Conservation (phyloP, 129 eudicot genomes). For the Centrapalus pauciflorus region DNA sequence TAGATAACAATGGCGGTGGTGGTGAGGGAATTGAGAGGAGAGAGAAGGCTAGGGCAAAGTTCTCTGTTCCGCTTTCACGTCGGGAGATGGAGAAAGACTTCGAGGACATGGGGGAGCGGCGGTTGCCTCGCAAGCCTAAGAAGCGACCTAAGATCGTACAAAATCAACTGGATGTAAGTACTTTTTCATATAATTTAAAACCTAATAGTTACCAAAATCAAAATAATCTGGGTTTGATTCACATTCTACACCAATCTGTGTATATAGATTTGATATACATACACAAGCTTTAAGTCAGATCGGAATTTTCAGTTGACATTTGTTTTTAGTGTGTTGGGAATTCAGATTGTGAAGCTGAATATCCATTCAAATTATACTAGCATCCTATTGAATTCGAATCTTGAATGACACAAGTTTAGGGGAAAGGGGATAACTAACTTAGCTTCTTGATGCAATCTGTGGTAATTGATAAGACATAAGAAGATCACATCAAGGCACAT, state of each 20-base stretch:
- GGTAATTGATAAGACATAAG: background rate
- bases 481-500: background rate
- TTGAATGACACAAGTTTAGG: background rate
- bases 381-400: background rate
- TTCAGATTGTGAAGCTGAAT: background rate
- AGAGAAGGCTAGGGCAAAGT: conserved; percentile 47
- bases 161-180: conserved; percentile 62
- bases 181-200: background rate
- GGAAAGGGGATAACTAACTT: background rate
- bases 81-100: conserved; percentile 82
- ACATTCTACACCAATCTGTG: too few species aligned
- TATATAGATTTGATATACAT: background rate
- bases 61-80: conserved; percentile 55
- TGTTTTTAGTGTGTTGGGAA: background rate
- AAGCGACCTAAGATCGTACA: conserved; percentile 62
- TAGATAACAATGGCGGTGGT: conserved; percentile 13
- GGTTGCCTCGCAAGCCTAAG: conserved; percentile 60
- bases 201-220: background rate
- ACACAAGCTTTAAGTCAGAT: conserved; percentile 1
- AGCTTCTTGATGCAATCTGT: background rate
- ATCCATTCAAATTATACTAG: background rate
- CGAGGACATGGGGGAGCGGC: conserved; percentile 41
- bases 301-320: background rate
- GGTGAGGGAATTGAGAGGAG: conserved; percentile 24
- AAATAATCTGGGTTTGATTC: background rate